Base-by-base conservation (phyloP, 1,284 basidiomycete species). In the Cutaneotrichosporon sp. region DNA sequence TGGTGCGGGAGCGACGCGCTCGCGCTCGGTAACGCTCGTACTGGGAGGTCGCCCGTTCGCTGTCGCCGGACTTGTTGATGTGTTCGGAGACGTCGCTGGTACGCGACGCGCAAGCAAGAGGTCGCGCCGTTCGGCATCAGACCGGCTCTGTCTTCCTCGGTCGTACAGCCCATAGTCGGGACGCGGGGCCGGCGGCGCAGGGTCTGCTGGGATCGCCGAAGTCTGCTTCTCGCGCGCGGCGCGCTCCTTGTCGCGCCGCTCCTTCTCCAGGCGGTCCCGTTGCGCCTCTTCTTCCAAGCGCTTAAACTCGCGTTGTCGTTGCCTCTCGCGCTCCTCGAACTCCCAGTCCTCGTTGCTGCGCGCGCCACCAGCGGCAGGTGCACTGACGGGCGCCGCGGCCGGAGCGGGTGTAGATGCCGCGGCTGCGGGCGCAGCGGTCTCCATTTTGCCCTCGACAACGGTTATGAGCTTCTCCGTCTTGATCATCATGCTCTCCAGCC, bases 391-490 rank as follows among this genome's bases (percentile, higher is more conserved):
- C 7, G 56, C 21, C 1, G 65, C 8, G 4, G 31, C 46, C 8
- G 63, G 14, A 40, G 65, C 30, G 0, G 65, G 22, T 11, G 61
- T 36, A 1, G 59, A 26, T 0, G 60, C 34, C 2, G 58, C 42
- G 5, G 58, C 40, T 13, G 57, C 21, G 9, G 63, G 62, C 34
- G 56, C 7, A 2, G 58, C 62, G 5, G 60, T 34, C 3, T 51
- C 21, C 18, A 78, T 69, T 67, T 76, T 76, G 61, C 73, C 76
- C 62, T 81, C 79, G 18, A 81, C 74, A 70, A 74, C 73, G 32
- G 71, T 63, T 26, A 81, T 58, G 53, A 80, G 69, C 59, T 78
- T 76, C 46, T 81, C 79, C n/a, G 79, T 80, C 68, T 75, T 76
- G 58, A 68, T 50, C 38, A 81, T 58, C 72, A 78, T 80, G 34